Conservation (phyloP, 192 early-diverging fungal genomes). For the Podila verticillata region DNA sequence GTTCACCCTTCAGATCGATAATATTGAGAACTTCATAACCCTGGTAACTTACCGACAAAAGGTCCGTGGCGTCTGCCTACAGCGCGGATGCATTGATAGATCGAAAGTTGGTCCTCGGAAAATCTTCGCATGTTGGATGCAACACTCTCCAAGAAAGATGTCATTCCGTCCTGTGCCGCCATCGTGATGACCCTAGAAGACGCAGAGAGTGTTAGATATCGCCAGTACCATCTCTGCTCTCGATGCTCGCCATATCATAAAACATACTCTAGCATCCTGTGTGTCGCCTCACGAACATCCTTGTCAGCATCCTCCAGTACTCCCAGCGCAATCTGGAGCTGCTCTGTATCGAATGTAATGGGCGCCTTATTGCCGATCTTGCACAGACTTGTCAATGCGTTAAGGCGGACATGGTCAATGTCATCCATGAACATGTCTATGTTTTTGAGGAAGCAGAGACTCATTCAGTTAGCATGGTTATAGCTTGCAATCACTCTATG, state of each 20-base stretch:
- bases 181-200: slow-evolving; percentile 59
- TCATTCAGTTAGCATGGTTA: neutral
- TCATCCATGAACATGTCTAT: slow-evolving; percentile 98
- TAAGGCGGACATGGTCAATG: slow-evolving; percentile 83
- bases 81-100: slow-evolving; percentile 72
- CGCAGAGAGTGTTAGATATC: neutral
- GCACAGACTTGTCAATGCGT: slow-evolving; percentile 79
- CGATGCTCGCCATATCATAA: neutral
- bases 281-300: slow-evolving; percentile 74
- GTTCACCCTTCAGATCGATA: too few species aligned
- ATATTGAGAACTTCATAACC: neutral
- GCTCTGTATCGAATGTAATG: slow-evolving; percentile 74
- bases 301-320: slow-evolving; percentile 82
- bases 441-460: neutral
- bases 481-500: neutral
- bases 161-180: slow-evolving; percentile 50
- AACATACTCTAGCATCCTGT: slow-evolving; percentile 75
- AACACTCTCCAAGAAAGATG: slow-evolving; percentile 67
- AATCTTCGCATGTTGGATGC: slow-evolving; percentile 70
- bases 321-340: slow-evolving; percentile 76
- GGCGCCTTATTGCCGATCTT: slow-evolving; percentile 69
- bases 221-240: neutral
- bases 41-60: slow-evolving; percentile 53
- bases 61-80: slow-evolving; percentile 72
- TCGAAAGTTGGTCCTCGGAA: slow-evolving; percentile 72